These are phyloP conservation scores for Xylariales sp. DNA, from an alignment of 2,329 filamentous ascomycete species.

Conservation along the genomic window DNA sequence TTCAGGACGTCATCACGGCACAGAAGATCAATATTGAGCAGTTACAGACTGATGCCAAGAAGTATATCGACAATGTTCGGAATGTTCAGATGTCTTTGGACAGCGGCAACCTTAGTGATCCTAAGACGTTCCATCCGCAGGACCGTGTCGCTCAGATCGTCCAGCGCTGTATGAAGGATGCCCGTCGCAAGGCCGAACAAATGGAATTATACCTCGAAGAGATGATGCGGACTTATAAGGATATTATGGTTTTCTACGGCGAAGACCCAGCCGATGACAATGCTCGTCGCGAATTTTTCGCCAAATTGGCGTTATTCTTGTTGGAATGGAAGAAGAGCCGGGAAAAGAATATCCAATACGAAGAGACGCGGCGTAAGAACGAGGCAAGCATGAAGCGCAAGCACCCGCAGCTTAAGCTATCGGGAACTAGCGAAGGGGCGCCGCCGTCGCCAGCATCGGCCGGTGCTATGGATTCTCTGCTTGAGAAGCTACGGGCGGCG, in stretches of 20 bases:
- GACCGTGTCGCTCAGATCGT: constrained; percentile 93
- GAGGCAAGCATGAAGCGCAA: constrained; percentile 95
- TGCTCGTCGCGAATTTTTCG: constrained; percentile 93
- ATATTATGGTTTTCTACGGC: constrained; percentile 96
- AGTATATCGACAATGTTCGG: constrained; percentile 93
- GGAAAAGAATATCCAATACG: constrained; percentile 87
- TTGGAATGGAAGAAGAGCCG: constrained; percentile 95
- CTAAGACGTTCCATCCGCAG: constrained; percentile 97
- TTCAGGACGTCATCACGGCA: constrained; percentile 77
- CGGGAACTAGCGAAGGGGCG: constrained; percentile 56
- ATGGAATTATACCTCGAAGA: constrained; percentile 93
- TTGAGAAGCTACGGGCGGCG: constrained; percentile 94
- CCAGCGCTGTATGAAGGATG: constrained; percentile 95
- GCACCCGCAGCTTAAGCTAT: constrained; percentile 73
- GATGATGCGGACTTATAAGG: constrained; percentile 89
- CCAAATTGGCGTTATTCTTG: constrained; percentile 91
- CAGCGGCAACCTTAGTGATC: constrained; percentile 92
- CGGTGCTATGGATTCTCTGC: constrained; percentile 93
- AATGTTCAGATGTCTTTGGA: constrained; percentile 94
- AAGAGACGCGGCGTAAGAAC: constrained; percentile 85
- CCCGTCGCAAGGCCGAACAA: constrained; percentile 93
- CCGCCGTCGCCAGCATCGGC: constrained; percentile 77
- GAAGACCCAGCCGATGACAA: constrained; percentile 94
- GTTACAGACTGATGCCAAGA: constrained; percentile 85
- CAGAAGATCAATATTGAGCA: constrained; percentile 97